These are phyloP conservation scores for Microthlaspi erraticum DNA, from an alignment of 345 rosid species.

Conservation along the genomic window DNA sequence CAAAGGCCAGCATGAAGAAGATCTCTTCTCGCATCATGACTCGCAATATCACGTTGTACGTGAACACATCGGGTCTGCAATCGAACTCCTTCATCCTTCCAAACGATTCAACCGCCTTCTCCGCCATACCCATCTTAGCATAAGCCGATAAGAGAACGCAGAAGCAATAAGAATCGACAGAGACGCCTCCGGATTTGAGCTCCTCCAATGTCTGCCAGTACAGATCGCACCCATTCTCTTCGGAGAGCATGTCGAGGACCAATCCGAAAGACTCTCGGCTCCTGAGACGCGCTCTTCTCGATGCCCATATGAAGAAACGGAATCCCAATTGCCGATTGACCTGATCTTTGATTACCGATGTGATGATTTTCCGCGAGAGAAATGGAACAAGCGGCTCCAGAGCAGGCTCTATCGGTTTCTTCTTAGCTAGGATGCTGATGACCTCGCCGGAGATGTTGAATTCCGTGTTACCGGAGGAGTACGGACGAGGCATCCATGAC, in stretches of 20 bases:
- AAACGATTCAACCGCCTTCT: conserved; percentile 77
- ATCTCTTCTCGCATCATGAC: conserved; percentile 50
- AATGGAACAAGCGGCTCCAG: conserved; percentile 64
- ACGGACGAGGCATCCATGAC: conserved; percentile 38
- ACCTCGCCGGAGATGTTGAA: conserved; percentile 54
- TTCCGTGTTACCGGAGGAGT: conserved; percentile 36
- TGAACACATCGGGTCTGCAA: conserved; percentile 68
- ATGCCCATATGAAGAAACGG: conserved; percentile 87
- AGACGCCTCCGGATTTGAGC: conserved; percentile 46
- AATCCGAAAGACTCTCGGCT: conserved; percentile 42
- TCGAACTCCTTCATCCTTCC: conserved; percentile 72
- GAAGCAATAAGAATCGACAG: conserved; percentile 57
- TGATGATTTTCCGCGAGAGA: conserved; percentile 51
- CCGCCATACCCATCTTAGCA: conserved; percentile 56
- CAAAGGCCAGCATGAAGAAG: conserved; percentile 58
- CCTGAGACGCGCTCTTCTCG: conserved; percentile 56
- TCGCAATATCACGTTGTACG: conserved; percentile 62
- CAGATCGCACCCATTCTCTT: conserved; percentile 56
- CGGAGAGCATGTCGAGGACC: conserved; percentile 53
- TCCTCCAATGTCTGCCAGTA: conserved; percentile 72
- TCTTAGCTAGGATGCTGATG: conserved; percentile 49
- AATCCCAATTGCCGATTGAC: conserved; percentile 54
- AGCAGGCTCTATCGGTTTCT: conserved; percentile 68
- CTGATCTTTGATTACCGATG: conserved; percentile 55
- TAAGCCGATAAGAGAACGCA: conserved; percentile 62